These are phyloP conservation scores for Phylloporus rhodoxanthus DNA, from an alignment of 768 basidiomycete species.

Conservation along the genomic window DNA sequence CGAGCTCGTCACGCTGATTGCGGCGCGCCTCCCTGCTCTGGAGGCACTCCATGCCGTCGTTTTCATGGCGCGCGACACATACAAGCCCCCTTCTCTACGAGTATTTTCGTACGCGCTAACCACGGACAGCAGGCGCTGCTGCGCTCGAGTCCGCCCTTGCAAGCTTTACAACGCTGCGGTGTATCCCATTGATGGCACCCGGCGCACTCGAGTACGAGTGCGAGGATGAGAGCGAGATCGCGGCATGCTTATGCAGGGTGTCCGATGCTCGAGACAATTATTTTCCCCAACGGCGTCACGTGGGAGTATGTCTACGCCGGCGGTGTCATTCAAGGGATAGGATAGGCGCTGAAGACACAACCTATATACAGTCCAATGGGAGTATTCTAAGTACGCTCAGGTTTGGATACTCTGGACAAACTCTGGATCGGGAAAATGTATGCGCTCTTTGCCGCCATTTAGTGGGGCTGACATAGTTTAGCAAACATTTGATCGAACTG, in stretches of 20 bases:
- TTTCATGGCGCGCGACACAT: constrained; percentile 43
- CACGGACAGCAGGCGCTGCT: constrained; percentile 35
- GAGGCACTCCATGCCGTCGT: constrained; percentile 61
- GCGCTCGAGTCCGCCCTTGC: constrained; percentile 35
- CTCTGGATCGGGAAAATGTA: too few species aligned
- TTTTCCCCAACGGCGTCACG: constrained; percentile 55
- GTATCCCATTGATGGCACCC: constrained; percentile 58
- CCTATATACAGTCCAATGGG: too few species aligned
- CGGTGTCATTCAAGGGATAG: constrained; percentile 19
- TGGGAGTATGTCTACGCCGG: constrained; percentile 44
- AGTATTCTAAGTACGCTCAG: too few species aligned
- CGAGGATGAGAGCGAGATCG: constrained; percentile 46
- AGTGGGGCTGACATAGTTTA: too few species aligned
- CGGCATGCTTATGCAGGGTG: constrained; percentile 53
- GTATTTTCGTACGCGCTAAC: not conserved
- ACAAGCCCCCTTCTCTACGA: constrained; percentile 29
- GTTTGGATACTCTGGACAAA: too few species aligned
- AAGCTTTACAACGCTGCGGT: constrained; percentile 40
- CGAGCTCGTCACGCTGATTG: constrained; percentile 43
- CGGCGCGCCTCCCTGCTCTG: constrained; percentile 41
- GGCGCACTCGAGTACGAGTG: constrained; percentile 20
- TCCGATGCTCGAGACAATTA: constrained; percentile 57
- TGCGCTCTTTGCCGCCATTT: too few species aligned
- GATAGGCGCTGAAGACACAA: constrained; percentile 1
- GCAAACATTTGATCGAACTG: too few species aligned